Percentiles rank a stretch among this genome's conserved stretches.
These are phyloP conservation scores for Adansonia rubrostipa DNA, from an alignment of 441 rosid species.

Conservation along the genomic window DNA sequence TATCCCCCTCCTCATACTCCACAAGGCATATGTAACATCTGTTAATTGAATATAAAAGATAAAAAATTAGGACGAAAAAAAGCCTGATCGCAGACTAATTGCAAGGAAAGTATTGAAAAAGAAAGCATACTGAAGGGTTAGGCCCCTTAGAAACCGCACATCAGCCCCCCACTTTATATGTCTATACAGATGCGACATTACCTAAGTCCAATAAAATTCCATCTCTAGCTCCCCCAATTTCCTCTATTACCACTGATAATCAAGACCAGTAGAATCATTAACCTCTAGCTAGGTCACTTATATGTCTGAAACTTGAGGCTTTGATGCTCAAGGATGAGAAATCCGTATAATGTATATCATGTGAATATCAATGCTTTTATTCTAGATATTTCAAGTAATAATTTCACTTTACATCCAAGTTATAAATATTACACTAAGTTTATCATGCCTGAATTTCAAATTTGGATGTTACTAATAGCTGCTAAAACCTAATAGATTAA, in stretches of 20 bases:
- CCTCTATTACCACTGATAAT: neutral
- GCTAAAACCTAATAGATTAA: neutral
- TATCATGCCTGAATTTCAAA: neutral
- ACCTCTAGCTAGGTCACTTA: neutral
- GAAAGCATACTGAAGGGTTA: slow-evolving; percentile 2
- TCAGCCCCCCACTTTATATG: neutral
- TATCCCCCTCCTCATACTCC: slow-evolving; percentile 95
- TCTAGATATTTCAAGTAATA: neutral
- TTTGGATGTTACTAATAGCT: neutral
- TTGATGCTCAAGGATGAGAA: neutral
- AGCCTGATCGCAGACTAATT: neutral
- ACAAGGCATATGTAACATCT: slow-evolving; percentile 98
- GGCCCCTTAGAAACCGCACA: neutral
- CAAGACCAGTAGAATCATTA: slow-evolving; percentile 1
- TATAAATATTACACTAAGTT: neutral
- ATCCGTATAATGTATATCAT: neutral
- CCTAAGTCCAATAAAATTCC: neutral
- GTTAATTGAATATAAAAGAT: slow-evolving; percentile 22
- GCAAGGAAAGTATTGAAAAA: neutral
- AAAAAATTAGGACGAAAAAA: slow-evolving; percentile 1
- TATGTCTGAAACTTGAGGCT: neutral
- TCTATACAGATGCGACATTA: neutral
- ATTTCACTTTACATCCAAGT: neutral
- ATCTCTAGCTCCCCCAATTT: neutral
- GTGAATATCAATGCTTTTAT: neutral